Percentiles rank a stretch among this genome's conserved stretches.
Evolutionary conservation across 2,329 filamentous ascomycete species (phyloP).

Genomic region (Claviceps sp.): DNA sequence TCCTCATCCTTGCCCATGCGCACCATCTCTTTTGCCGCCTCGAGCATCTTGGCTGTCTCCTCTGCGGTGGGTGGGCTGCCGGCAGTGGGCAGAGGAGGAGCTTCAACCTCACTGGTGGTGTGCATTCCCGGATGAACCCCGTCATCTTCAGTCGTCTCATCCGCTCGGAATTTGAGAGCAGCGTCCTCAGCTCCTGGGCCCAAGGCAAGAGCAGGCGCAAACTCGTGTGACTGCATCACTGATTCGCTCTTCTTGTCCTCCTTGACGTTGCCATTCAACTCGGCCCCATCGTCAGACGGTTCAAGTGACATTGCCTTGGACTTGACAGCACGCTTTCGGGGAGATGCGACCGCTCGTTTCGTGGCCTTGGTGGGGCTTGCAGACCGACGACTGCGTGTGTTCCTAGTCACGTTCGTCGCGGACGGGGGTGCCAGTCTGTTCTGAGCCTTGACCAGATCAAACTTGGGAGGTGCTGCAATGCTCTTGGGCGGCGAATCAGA

Average conservation of each 20-base stretch:
- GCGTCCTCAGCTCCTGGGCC: constrained; percentile 42
- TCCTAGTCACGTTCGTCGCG: constrained; percentile 30
- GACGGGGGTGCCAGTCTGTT: constrained; percentile 36
- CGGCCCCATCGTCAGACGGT: constrained; percentile 13
- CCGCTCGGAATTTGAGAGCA: constrained; percentile 56
- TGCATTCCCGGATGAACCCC: constrained; percentile 53
- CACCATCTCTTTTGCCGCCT: constrained; percentile 80
- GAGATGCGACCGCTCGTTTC: constrained; percentile 35
- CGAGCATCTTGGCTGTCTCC: constrained; percentile 72
- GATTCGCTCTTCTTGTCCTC: constrained; percentile 19
- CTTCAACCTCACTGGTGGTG: constrained; percentile 62
- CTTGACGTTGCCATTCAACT: constrained; percentile 18
- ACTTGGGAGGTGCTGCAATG: constrained; percentile 73
- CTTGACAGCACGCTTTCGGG: constrained; percentile 39
- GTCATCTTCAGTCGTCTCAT: constrained; percentile 40
- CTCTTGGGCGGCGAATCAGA: constrained; percentile 57
- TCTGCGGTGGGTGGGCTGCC: constrained; percentile 60
- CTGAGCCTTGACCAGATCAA: constrained; percentile 39
- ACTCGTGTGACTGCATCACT: constrained; percentile 33
- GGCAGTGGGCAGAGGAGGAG: constrained; percentile 50
- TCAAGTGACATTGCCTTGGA: constrained; percentile 27
- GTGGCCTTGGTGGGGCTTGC: constrained; percentile 41
- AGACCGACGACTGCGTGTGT: constrained; percentile 39
- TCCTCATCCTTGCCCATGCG: constrained; percentile 43
- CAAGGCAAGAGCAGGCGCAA: constrained; percentile 33